Evolutionary conservation across 2,329 filamentous ascomycete genomes (phyloP).

Genomic region (Neurospora sp.): DNA sequence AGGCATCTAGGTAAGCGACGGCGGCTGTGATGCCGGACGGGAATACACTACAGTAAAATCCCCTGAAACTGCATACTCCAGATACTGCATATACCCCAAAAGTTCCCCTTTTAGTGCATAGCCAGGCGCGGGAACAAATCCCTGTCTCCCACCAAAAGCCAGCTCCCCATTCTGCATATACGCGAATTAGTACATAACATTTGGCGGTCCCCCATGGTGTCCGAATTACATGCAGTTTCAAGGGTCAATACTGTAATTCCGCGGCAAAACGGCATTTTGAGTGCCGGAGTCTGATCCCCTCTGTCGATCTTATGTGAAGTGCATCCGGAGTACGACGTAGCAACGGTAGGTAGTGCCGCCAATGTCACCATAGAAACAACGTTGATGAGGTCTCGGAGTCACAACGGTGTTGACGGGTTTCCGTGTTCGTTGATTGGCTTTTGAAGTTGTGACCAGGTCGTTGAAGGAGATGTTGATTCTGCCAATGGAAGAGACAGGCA

Average conservation of each 20-base stretch:
- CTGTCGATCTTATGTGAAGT: not conserved
- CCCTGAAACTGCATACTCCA: no score
- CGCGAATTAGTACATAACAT: no score
- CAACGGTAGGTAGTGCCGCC: not conserved
- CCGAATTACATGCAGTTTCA: no score
- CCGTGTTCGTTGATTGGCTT: not conserved
- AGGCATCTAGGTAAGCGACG: not conserved
- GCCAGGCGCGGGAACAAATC: no score
- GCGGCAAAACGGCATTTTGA: not conserved
- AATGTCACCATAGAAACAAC: not conserved
- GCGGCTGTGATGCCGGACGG: not conserved
- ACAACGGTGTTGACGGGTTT: not conserved
- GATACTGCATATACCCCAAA: no score
- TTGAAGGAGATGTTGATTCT: not conserved
- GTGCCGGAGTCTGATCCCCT: not conserved
- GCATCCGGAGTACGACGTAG: not conserved
- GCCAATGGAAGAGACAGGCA: not conserved
- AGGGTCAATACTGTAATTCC: no score
- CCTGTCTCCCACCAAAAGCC: no score
- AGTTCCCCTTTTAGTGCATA: no score
- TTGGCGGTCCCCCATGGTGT: no score
- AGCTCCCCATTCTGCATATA: no score
- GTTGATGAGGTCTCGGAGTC: not conserved
- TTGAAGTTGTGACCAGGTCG: not conserved
- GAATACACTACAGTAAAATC: not conserved